These are phyloP conservation scores for Penicillium sp. DNA, from an alignment of 2,329 filamentous ascomycete genomes.

Conservation along the genomic window DNA sequence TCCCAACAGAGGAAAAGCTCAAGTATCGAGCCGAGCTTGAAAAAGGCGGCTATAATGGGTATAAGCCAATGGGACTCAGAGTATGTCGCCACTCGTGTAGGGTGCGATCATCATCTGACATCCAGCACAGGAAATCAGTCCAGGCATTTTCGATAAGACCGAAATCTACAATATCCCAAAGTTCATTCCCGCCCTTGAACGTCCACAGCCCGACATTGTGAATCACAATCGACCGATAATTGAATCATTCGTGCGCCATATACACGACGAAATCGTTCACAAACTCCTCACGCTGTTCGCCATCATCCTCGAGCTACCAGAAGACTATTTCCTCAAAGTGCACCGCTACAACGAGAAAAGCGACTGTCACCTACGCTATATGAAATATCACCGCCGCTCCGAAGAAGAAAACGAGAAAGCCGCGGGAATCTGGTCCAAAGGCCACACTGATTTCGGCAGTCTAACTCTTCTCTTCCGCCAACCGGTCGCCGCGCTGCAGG, in stretches of 20 bases:
- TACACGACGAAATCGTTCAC: slow-evolving; percentile 13
- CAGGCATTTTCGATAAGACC: slow-evolving; percentile 50
- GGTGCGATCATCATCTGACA: not conserved
- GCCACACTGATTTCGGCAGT: slow-evolving; percentile 60
- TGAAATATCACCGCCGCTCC: slow-evolving; percentile 55
- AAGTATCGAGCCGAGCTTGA: slow-evolving; percentile 53
- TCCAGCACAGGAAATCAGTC: slow-evolving; percentile 9
- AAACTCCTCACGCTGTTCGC: slow-evolving; percentile 36
- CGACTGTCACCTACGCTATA: slow-evolving; percentile 63
- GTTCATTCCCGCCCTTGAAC: slow-evolving; percentile 34
- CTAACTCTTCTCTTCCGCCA: slow-evolving; percentile 59
- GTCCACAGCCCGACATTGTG: slow-evolving; percentile 10
- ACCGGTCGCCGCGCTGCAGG: slow-evolving; percentile 58
- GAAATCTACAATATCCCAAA: slow-evolving; percentile 62
- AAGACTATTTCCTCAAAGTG: slow-evolving; percentile 55
- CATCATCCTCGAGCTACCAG: slow-evolving; percentile 59
- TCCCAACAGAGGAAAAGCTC: slow-evolving; percentile 58
- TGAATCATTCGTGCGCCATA: slow-evolving; percentile 14
- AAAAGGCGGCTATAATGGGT: slow-evolving; percentile 57
- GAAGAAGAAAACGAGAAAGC: slow-evolving; percentile 47
- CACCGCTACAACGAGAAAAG: slow-evolving; percentile 59
- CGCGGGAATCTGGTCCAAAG: slow-evolving; percentile 45
- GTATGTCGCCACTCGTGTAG: not conserved
- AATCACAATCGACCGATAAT: slow-evolving; percentile 6
- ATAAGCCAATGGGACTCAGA: slow-evolving; percentile 42